Evolutionary conservation across 169 alveolate species (phyloP).

Genomic region (Plasmodium adleri): DNA sequence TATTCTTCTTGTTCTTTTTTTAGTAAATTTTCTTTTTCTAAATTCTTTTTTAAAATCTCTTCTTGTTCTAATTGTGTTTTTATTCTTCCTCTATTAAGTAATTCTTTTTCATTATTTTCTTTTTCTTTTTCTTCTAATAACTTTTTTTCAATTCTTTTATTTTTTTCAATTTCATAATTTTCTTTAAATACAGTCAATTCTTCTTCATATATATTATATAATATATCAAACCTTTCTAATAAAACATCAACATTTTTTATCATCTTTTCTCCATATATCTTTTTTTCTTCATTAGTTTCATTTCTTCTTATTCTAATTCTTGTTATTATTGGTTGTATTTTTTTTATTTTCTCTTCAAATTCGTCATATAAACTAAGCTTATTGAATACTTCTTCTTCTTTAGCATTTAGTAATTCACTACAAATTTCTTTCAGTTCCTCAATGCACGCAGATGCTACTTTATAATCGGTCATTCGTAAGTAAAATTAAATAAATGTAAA

Average conservation of each 20-base stretch:
- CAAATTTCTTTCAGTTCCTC: conserved; percentile 52
- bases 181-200: conserved; percentile 60
- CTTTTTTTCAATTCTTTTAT: conserved; percentile 21
- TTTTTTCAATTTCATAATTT: conserved; percentile 70
- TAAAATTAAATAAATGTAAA: too few relatives aligned
- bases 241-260: conserved; percentile 61
- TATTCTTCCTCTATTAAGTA: conserved; percentile 43
- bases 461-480: conserved; percentile 45
- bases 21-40: conserved; percentile 31
- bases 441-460: conserved; percentile 22
- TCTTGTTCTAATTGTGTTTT: conserved; percentile 46
- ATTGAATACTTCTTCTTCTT: conserved; percentile 37
- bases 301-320: conserved; percentile 60
- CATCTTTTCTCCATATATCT: conserved; percentile 68
- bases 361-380: conserved; percentile 67
- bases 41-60: conserved; percentile 25
- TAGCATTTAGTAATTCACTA: conserved; percentile 49
- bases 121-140: conserved; percentile 48
- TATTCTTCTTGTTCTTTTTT: conserved; percentile 28
- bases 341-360: conserved; percentile 41
- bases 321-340: conserved; percentile 56
- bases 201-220: conserved; percentile 63
- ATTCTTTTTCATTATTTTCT: conserved; percentile 43
- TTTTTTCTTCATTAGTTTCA: conserved; percentile 52
- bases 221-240: conserved; percentile 48